These are phyloP conservation scores for Dictyostelium capitatum DNA, from an alignment of 78 protist species.

Conservation along the genomic window DNA sequence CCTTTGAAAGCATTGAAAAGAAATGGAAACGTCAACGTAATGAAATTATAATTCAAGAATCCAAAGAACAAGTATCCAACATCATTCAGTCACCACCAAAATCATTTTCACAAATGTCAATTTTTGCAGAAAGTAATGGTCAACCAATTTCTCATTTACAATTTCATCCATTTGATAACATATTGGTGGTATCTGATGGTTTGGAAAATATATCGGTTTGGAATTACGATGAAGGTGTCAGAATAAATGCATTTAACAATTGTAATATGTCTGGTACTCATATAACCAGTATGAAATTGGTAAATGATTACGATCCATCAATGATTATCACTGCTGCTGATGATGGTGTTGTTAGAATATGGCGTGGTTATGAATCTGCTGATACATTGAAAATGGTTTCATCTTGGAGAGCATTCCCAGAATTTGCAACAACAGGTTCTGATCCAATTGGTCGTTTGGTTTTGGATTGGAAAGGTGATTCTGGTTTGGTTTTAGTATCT, in stretches of 20 bases:
- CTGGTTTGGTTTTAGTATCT: constrained; percentile 63
- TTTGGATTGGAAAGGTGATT: constrained; percentile 72
- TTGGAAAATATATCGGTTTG: constrained; percentile 75
- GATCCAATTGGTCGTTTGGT: constrained; percentile 70
- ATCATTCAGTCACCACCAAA: constrained; percentile 61
- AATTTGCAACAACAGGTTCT: constrained; percentile 48
- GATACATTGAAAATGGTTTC: constrained; percentile 63
- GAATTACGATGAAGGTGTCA: constrained; percentile 78
- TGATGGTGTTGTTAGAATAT: constrained; percentile 89
- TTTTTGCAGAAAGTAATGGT: constrained; percentile 49
- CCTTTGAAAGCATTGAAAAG: constrained; percentile 78
- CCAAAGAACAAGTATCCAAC: constrained; percentile 56
- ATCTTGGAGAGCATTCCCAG: constrained; percentile 84
- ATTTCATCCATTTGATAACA: constrained; percentile 87
- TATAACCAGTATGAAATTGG: constrained; percentile 64
- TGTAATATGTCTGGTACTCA: constrained; percentile 74
- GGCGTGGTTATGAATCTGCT: constrained; percentile 72
- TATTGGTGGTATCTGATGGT: constrained; percentile 78
- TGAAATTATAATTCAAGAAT: constrained; percentile 62
- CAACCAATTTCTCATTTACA: constrained; percentile 33
- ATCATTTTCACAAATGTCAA: constrained; percentile 61
- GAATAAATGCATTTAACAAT: constrained; percentile 76
- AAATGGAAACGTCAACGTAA: constrained; percentile 82
- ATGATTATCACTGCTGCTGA: constrained; percentile 81
- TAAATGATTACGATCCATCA: constrained; percentile 79